Evolutionary conservation across 2,329 filamentous ascomycete species (phyloP).

Genomic region (Paraphaeosphaeria sporulosa): DNA sequence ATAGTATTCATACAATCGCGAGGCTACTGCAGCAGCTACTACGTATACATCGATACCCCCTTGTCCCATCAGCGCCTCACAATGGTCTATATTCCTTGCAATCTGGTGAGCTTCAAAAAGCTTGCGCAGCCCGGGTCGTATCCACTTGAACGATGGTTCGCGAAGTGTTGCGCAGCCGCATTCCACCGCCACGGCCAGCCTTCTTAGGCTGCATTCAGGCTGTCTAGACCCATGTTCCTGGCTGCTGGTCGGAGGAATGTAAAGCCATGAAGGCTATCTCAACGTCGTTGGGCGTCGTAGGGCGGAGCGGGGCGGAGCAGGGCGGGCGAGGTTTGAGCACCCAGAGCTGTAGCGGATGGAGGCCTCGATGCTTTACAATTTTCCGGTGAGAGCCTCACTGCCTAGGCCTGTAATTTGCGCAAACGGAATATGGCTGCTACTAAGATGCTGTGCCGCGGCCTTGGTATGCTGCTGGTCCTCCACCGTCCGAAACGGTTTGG

Average conservation of each 20-base stretch:
- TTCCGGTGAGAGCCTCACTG: neutral
- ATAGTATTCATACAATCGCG: neutral
- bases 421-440: neutral
- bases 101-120: neutral
- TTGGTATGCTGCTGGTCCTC: constrained; percentile 35
- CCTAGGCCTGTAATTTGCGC: neutral
- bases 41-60: neutral
- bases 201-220: neutral
- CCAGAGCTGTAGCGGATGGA: constrained; percentile 5
- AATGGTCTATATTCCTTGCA: neutral
- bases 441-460: constrained; percentile 24
- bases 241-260: constrained; percentile 10
- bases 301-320: constrained; percentile 3
- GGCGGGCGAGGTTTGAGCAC: constrained; percentile 19
- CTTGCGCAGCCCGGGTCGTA: neutral
- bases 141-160: neutral
- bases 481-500: constrained; percentile 71
- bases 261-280: constrained; percentile 18
- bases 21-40: neutral
- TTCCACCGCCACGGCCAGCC: neutral
- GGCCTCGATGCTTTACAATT: neutral
- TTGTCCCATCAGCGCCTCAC: neutral
- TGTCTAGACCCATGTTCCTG: neutral
- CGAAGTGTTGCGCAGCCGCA: neutral
- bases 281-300: constrained; percentile 12